These are phyloP conservation scores for Chytriomyces confervae DNA, from an alignment of 192 early-diverging fungal genomes.

Conservation along the genomic window DNA sequence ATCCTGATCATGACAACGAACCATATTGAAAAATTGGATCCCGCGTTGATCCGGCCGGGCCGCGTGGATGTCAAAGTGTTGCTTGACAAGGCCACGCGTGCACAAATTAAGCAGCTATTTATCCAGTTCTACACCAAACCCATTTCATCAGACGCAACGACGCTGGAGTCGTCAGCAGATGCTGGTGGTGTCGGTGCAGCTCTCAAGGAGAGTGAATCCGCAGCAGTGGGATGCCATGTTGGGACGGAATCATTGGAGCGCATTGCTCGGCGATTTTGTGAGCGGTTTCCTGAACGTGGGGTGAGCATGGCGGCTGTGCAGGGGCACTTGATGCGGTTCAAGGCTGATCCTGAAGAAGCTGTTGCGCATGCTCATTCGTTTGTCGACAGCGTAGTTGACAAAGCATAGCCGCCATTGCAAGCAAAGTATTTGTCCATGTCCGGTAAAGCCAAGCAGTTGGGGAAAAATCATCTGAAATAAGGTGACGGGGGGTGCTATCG, in stretches of 20 bases:
- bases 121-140: conserved; percentile 57
- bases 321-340: conserved; percentile 89
- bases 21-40: conserved; percentile 69
- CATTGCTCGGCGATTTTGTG: conserved; percentile 73
- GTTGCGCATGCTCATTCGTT: too few species aligned
- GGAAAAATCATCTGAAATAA: too few species aligned
- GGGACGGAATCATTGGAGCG: conserved; percentile 2
- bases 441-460: too few species aligned
- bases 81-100: conserved; percentile 62
- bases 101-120: conserved; percentile 69
- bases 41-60: conserved; percentile 72
- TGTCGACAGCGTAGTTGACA: too few species aligned
- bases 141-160: not conserved
- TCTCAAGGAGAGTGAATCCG: not conserved
- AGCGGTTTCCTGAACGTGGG: conserved; percentile 33
- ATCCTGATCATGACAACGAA: conserved; percentile 82
- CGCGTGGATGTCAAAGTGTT: conserved; percentile 68
- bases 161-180: conserved; percentile 37
- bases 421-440: too few species aligned
- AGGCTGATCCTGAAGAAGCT: conserved; percentile 52
- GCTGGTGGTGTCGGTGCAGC: conserved; percentile 23
- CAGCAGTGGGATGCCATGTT: not conserved
- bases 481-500: too few species aligned
- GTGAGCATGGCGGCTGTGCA: conserved; percentile 87
- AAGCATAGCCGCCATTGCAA: too few species aligned